Percentiles rank a stretch among this genome's conserved stretches.
Conservation (phyloP, 805 yeast species). For the Wickerhamomyces hampshirensis region DNA sequence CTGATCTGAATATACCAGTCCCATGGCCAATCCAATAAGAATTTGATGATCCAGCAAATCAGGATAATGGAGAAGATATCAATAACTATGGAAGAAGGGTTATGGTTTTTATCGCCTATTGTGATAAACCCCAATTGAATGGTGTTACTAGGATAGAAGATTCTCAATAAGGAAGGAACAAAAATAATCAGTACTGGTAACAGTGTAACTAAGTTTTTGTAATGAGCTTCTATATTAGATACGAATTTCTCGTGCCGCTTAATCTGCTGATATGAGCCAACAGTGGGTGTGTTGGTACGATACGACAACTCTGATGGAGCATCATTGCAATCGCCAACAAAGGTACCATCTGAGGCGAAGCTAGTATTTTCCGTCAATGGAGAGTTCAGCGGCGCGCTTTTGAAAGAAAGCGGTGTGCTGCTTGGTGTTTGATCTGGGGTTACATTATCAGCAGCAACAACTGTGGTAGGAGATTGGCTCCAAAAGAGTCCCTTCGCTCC, state of each 20-base stretch:
- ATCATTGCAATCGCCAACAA: no score
- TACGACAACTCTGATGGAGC: no score
- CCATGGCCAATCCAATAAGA: conserved; percentile 39
- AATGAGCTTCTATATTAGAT: conserved; percentile 9
- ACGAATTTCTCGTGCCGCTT: conserved; percentile 1
- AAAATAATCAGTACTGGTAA: conserved; percentile 19
- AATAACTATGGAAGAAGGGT: conserved; percentile 23
- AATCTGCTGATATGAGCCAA: neutral
- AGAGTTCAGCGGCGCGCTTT: no score
- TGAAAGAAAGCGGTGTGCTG: no score
- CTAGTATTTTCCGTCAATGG: no score
- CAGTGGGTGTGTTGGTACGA: neutral
- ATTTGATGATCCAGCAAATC: conserved; percentile 32
- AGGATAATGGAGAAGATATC: conserved; percentile 30
- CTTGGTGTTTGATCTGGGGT: no score
- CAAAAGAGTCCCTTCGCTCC: no score
- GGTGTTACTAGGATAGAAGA: conserved; percentile 13
- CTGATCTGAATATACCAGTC: conserved; percentile 31
- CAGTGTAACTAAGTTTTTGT: conserved; percentile 10
- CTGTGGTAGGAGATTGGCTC: no score
- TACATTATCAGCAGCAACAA: no score
- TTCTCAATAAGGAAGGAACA: conserved; percentile 14
- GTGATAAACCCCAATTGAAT: conserved; percentile 10
- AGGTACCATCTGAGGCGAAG: no score
- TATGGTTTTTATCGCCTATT: conserved; percentile 10